phyloP scores from a whole-genome alignment of 176 grass and related monocot species.

The Dendrocalamus sinicus region DNA sequence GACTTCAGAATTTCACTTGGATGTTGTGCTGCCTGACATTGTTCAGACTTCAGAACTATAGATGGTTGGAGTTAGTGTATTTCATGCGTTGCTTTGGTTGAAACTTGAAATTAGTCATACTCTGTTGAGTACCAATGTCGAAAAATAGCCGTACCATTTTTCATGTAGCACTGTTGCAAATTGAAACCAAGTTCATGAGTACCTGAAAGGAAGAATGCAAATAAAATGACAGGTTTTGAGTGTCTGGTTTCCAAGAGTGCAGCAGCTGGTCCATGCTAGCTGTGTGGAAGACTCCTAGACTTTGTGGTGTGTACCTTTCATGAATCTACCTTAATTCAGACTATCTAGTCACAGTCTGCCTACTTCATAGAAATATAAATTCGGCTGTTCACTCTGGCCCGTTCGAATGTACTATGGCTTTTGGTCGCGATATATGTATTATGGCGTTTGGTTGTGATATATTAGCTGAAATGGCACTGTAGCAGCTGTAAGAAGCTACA shows the following conservation, averaged over 20 bases:
- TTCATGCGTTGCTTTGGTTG: not conserved
- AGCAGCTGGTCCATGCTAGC: not conserved
- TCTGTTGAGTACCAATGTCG: not conserved
- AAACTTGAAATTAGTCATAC: not conserved
- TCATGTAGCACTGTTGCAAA: not conserved
- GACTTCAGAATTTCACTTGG: not conserved
- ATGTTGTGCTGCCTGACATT: not conserved
- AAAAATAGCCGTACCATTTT: not conserved
- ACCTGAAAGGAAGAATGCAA: not conserved
- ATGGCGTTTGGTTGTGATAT: too few relatives aligned
- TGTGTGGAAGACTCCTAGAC: not conserved
- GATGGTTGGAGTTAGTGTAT: not conserved
- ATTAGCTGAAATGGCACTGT: too few relatives aligned
- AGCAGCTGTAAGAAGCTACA: too few relatives aligned
- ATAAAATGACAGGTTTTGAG: not conserved
- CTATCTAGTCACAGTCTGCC: not conserved
- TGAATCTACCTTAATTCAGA: not conserved
- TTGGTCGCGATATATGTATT: too few relatives aligned
- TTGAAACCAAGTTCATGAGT: not conserved
- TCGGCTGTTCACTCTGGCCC: not conserved
- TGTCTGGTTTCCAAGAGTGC: not conserved
- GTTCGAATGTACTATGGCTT: too few relatives aligned
- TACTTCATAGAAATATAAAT: not conserved
- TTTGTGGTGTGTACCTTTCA: not conserved
- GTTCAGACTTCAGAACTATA: not conserved